Base-by-base conservation (phyloP, 345 rosid genomes). In the Odontarrhena argentea region DNA sequence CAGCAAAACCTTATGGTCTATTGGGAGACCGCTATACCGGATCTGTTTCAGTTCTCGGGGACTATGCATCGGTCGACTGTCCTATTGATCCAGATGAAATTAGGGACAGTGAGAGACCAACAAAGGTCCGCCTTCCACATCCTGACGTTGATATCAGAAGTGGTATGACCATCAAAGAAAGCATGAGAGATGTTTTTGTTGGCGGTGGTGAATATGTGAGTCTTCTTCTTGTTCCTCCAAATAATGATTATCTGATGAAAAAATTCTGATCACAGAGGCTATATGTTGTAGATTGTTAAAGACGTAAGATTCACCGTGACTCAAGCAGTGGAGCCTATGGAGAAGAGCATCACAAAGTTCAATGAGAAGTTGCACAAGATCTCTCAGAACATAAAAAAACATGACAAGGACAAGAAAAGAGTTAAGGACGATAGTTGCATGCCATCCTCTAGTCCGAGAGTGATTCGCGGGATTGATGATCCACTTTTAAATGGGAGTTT, bases 311-410 rank as follows among this genome's bases (percentile, higher is more conserved):
- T 89, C 83, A 89, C 99, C 0, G 96, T 95, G 66, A 91, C 82
- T 77, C 97, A 91, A 79, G 99, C 99, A 3, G 97, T 88, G 67
- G 96, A 84, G 77, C 99, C 98, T 35, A 80, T 95, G 80, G 99
- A 95, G 75, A 91, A 95, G 78, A 96, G 97, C 35, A 84, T 95
- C 67, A 84, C 93, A 4, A 88, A 82, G 77, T 90, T 93, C 76
- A 93, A 93, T 65, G 86, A 88, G 79, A 88, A 94, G 75, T 52
- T 88, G 71, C 89, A 88, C 71, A 91, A 80, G 77, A 86, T 94
- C 75, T 94, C 99, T 24, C 84, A 86, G 69, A 88, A 88, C 83
- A 90, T 93, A 8, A 93, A 87, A 81, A 85, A 71, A 71, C 88
- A 84, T 7, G 91, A 86, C 83, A 93, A 86, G 71, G 97, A 88